These are phyloP conservation scores for Rhizophlyctis rosea DNA, from an alignment of 192 early-diverging fungal genomes.

Conservation along the genomic window DNA sequence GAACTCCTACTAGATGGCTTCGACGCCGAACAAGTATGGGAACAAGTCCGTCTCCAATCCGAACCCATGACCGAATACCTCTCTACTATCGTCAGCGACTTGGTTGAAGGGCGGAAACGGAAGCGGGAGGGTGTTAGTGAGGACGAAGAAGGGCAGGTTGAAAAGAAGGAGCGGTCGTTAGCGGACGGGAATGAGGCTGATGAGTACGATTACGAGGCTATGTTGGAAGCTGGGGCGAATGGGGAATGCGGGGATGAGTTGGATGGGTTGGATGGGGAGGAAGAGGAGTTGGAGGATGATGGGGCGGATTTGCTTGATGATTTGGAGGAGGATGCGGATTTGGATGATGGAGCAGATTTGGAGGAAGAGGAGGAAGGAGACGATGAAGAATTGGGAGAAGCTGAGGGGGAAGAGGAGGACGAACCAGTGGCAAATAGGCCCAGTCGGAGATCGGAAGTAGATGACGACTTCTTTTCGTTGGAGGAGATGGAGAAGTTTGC, in stretches of 20 bases:
- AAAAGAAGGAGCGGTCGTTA: too few species aligned
- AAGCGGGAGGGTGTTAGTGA: slow-evolving; percentile 33
- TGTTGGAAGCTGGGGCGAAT: too few species aligned
- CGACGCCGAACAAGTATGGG: slow-evolving; percentile 88
- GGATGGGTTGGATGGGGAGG: too few species aligned
- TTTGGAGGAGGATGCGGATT: slow-evolving; percentile 40
- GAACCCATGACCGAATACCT: slow-evolving; percentile 71
- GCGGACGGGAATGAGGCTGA: slow-evolving; percentile 35
- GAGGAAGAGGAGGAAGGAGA: slow-evolving; percentile 43
- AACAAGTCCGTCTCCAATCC: slow-evolving; percentile 85
- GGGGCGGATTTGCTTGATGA: slow-evolving; percentile 45
- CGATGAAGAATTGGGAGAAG: slow-evolving; percentile 57
- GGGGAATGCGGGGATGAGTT: slow-evolving; percentile 36
- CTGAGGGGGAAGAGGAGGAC: slow-evolving; percentile 59
- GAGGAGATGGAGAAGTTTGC: slow-evolving; percentile 86
- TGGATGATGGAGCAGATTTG: slow-evolving; percentile 31
- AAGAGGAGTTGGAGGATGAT: slow-evolving; percentile 38
- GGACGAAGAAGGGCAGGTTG: slow-evolving; percentile 34
- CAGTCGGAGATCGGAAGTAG: slow-evolving; percentile 63
- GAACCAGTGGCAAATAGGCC: slow-evolving; percentile 1
- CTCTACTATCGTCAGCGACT: slow-evolving; percentile 11
- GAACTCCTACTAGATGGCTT: slow-evolving; percentile 69
- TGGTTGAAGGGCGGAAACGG: slow-evolving; percentile 26
- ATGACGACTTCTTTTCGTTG: slow-evolving; percentile 94
- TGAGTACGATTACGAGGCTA: slow-evolving; percentile 22